Conservation (phyloP, 1,284 basidiomycete species). For the Heterobasidion parviporum region DNA sequence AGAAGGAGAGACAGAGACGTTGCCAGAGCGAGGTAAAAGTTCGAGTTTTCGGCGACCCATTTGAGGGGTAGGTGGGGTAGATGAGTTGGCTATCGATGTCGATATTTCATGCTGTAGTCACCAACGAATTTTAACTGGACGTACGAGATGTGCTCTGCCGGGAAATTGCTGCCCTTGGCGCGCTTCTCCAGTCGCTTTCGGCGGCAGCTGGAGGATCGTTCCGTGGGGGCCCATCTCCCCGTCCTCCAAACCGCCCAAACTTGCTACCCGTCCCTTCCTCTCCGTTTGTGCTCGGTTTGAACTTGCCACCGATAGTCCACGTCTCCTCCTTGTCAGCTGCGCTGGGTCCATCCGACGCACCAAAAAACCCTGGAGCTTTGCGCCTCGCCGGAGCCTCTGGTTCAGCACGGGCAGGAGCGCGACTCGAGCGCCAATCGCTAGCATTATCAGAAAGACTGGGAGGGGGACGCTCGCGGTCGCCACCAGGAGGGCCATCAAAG, state of each 20-base stretch:
- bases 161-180: conserved; percentile 28
- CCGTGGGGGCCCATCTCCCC: conserved; percentile 41
- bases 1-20: conserved; percentile 52
- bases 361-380: conserved; percentile 50
- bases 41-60: conserved; percentile 73
- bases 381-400: conserved; percentile 32
- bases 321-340: conserved; percentile 70
- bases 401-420: conserved; percentile 35
- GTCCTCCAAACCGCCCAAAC: conserved; percentile 41
- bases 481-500: conserved; percentile 42
- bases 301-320: conserved; percentile 67
- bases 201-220: conserved; percentile 24
- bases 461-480: conserved; percentile 31
- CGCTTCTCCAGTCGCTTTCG: conserved; percentile 58
- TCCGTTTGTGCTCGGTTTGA: conserved; percentile 43
- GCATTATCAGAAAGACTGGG: conserved; percentile 46
- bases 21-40: conserved; percentile 69
- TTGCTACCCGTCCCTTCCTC: conserved; percentile 35
- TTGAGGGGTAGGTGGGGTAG: conserved; percentile 76
- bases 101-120: background rate
- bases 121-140: conserved; percentile 14
- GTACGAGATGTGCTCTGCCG: conserved; percentile 55
- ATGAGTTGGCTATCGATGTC: conserved; percentile 45
- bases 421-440: conserved; percentile 65
- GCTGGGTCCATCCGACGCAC: conserved; percentile 38